A percentile compares a stretch with the other conserved stretches of the same genome.
phyloP scores from a whole-genome alignment of 2,329 filamentous ascomycete genomes.

The Sporothrix euskadiensis region DNA sequence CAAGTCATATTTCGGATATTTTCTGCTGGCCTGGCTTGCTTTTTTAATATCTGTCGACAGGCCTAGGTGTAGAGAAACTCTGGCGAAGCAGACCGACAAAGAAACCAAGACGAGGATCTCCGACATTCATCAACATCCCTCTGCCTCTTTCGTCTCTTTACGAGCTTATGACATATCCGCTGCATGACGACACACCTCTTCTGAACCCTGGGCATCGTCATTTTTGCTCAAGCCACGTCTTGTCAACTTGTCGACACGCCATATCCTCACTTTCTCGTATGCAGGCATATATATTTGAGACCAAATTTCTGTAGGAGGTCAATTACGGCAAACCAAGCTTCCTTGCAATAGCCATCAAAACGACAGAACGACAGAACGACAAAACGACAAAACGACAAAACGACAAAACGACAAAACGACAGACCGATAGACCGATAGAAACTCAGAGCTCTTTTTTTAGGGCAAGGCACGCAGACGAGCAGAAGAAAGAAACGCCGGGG shows the following conservation, averaged over 20 bases:
- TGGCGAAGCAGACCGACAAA: background rate
- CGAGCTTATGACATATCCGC: conserved; percentile 28
- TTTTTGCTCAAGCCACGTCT: conserved; percentile 1
- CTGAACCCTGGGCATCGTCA: background rate
- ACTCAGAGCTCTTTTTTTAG: background rate
- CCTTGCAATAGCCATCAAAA: background rate
- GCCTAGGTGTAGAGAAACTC: background rate
- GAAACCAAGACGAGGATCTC: background rate
- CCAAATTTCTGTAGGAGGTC: background rate
- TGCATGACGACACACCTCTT: conserved; percentile 21
- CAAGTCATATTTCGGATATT: background rate
- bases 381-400: background rate
- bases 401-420: background rate
- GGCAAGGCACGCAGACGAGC: background rate
- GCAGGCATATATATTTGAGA: conserved; percentile 27
- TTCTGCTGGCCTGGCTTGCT: background rate
- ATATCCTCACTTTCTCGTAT: background rate
- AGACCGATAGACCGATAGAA: background rate
- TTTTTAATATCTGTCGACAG: background rate
- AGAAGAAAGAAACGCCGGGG: background rate
- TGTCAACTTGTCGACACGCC: background rate
- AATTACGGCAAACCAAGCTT: background rate
- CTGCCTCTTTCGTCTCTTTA: background rate
- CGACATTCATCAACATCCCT: background rate
- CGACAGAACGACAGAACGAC: background rate